Conservation (phyloP, 2,329 filamentous ascomycete genomes). For the Fusarium sp. region DNA sequence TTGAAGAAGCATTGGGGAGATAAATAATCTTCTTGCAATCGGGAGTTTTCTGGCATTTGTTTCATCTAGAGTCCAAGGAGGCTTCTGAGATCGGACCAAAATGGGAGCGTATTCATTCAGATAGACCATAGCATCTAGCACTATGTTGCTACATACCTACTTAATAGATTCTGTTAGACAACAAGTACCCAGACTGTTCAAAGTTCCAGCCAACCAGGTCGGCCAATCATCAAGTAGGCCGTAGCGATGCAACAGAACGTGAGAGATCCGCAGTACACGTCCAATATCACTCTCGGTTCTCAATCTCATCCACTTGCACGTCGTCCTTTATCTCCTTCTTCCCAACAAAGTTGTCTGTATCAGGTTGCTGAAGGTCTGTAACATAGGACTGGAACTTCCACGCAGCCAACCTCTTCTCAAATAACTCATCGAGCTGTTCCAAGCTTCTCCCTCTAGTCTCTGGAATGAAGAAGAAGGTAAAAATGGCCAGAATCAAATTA, state of each 20-base stretch:
- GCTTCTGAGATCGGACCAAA: neutral
- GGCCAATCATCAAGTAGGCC: neutral
- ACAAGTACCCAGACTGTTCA: neutral
- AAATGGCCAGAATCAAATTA: neutral
- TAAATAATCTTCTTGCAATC: neutral
- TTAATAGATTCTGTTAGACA: neutral
- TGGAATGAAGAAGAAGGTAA: neutral
- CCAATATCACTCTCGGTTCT: neutral
- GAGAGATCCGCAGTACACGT: neutral
- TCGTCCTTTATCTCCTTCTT: neutral
- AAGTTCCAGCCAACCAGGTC: neutral
- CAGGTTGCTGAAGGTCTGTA: neutral
- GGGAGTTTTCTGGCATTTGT: neutral
- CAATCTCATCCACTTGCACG: neutral
- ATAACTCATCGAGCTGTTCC: neutral
- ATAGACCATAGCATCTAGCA: neutral
- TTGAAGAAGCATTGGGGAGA: constrained; percentile 30
- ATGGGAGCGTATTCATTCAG: neutral
- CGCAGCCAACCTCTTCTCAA: neutral
- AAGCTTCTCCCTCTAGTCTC: neutral
- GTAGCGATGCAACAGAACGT: neutral
- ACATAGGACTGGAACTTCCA: neutral
- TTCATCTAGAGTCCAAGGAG: neutral
- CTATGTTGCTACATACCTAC: neutral
- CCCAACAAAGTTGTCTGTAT: neutral